Conservation (phyloP, 75 land plant genomes). For the Larix kaempferi region DNA sequence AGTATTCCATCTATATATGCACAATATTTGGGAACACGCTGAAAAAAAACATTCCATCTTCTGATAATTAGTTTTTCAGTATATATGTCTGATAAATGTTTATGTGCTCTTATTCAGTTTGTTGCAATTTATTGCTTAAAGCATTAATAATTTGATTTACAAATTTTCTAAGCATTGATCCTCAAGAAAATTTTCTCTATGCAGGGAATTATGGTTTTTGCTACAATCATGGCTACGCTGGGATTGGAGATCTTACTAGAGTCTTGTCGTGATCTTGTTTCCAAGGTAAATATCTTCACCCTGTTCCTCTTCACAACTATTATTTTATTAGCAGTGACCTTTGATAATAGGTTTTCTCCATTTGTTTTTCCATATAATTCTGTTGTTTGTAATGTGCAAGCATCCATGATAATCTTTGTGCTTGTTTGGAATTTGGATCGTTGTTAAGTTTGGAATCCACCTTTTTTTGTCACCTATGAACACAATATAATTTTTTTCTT, state of each 20-base stretch:
- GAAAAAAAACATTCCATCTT: no score
- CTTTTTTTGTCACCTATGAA: neutral
- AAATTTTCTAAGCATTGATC: neutral
- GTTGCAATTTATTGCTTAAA: neutral
- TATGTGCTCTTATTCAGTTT: neutral
- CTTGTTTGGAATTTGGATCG: neutral
- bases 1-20: neutral
- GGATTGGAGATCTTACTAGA: slow-evolving; percentile 83
- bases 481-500: no score
- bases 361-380: neutral
- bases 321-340: neutral
- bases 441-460: neutral
- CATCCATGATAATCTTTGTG: neutral
- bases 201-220: slow-evolving; percentile 96
- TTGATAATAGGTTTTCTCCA: neutral
- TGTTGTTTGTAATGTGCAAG: neutral
- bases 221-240: slow-evolving; percentile 95
- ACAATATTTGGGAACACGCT: neutral
- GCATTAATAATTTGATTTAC: neutral
- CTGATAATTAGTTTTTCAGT: neutral
- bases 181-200: neutral
- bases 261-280: slow-evolving; percentile 54
- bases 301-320: neutral
- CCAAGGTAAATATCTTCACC: slow-evolving; percentile 20
- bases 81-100: neutral